Evolutionary conservation across 208 protist species (phyloP), one percentile per base, ranked within the genome.

Genomic region (Leishmania lainsoni): DNA sequence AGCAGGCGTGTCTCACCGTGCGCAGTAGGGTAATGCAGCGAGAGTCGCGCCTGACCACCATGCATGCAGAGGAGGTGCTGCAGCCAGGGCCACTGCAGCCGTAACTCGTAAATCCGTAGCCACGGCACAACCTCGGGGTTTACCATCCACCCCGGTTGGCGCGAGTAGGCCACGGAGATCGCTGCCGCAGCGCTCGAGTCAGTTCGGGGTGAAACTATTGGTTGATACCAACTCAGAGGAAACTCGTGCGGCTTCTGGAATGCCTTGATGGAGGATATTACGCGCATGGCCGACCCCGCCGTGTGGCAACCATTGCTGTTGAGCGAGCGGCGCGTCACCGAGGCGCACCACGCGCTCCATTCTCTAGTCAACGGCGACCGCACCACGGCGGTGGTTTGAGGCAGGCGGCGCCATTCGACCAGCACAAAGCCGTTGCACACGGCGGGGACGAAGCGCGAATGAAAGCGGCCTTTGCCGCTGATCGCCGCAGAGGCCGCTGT

Each of bases 41-140:
- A 39, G 0, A 89, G 70, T n/a, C 80, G 79, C n/a, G 66, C 76
- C 52, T 81, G 69, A 9, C 86, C 86, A 20, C 86, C 86, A 54
- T 76, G 70, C 58, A 83, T 63, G 26, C 14, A 39, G 39, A 86
- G 66, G 29, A 87, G n/a, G 76, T 87, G 86, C 54, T 78, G 79
- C 51, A 89, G 73, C 86, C 82, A 87, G 58, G 78, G 76, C 86
- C 81, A 86, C 58, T 66, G 73, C 65, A 89, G 71, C 5, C 80
- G 82, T 49, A 85, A 56, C 16, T 83, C 42, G 22, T 63, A 63
- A n/a, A 81, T 54, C 32, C 52, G 72, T n/a, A 85, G 71, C 82
- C 76, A 85, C 63, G 82, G 82, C 71, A 54, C 78, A 26, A 85
- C 32, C n/a, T 78, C 72, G 5, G 52, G 76, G 65, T 54, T 69